Percentiles rank a stretch among this genome's conserved stretches.
phyloP scores from a whole-genome alignment of 2,329 filamentous ascomycete genomes.

The Dactylellina cionopaga region DNA sequence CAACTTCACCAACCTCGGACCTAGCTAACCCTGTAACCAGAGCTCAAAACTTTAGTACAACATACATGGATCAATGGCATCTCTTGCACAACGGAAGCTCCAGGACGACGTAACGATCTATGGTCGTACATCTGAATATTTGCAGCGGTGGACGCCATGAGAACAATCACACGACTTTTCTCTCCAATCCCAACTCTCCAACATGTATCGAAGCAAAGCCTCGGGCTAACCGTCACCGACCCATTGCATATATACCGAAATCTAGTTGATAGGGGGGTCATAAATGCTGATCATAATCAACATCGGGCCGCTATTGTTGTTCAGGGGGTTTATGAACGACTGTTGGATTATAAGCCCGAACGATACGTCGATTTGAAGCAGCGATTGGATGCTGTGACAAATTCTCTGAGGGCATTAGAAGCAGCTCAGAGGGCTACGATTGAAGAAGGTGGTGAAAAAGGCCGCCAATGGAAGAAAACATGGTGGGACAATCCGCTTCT shows the following conservation, averaged over 20 bases:
- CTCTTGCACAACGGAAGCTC: background rate
- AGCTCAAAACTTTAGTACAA: no score
- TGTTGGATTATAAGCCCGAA: slow-evolving; percentile 82
- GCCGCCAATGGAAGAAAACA: slow-evolving; percentile 66
- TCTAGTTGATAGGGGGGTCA: slow-evolving; percentile 73
- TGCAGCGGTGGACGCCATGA: slow-evolving; percentile 33
- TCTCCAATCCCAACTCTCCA: slow-evolving; percentile 36
- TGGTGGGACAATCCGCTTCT: slow-evolving; percentile 70
- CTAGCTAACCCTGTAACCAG: no score
- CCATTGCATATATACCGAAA: slow-evolving; percentile 80
- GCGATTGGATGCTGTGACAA: slow-evolving; percentile 40
- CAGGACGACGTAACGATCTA: background rate
- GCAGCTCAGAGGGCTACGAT: slow-evolving; percentile 47
- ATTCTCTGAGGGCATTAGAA: slow-evolving; percentile 33
- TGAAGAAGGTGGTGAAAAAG: slow-evolving; percentile 59
- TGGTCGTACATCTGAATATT: background rate
- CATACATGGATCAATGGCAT: slow-evolving; percentile 3
- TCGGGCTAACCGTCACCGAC: slow-evolving; percentile 70
- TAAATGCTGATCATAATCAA: slow-evolving; percentile 75
- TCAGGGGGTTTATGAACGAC: slow-evolving; percentile 76
- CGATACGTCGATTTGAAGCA: slow-evolving; percentile 72
- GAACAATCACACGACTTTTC: slow-evolving; percentile 11
- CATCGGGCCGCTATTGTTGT: slow-evolving; percentile 79
- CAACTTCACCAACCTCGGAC: no score
- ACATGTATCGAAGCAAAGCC: slow-evolving; percentile 10